phyloP scores from a whole-genome alignment of 2,329 filamentous ascomycete species.

The Aschersonia sp. region DNA sequence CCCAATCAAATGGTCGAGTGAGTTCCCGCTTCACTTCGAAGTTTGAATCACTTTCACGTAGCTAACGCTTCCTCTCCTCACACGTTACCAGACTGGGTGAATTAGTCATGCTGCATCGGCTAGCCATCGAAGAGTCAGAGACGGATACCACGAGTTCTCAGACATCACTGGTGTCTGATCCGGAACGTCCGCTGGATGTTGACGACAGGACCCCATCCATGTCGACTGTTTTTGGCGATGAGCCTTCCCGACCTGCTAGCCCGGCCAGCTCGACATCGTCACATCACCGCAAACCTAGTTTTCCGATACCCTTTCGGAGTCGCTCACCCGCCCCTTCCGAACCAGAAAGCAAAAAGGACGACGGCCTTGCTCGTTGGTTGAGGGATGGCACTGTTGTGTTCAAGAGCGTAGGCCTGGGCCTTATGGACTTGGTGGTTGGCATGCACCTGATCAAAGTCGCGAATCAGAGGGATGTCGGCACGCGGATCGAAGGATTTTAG shows the following conservation, averaged over 20 bases:
- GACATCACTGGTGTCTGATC: conserved; percentile 5
- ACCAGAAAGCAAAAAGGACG: conserved; percentile 28
- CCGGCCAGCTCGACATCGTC: conserved; percentile 17
- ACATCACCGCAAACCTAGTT: conserved; percentile 16
- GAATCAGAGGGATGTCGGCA: conserved; percentile 37
- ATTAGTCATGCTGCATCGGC: conserved; percentile 45
- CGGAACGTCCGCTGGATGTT: conserved; percentile 15
- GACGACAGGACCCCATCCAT: conserved; percentile 20
- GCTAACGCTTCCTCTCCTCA: too few relatives aligned
- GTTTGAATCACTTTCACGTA: too few relatives aligned
- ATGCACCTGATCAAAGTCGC: conserved; percentile 42
- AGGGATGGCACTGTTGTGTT: conserved; percentile 51
- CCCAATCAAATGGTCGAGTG: conserved; percentile 69
- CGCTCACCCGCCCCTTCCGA: conserved; percentile 13
- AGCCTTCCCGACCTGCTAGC: conserved; percentile 14
- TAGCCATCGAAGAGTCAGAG: conserved; percentile 26
- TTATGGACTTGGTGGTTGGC: conserved; percentile 53
- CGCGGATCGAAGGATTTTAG: conserved; percentile 23
- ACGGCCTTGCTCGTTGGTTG: conserved; percentile 40
- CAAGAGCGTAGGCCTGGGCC: conserved; percentile 50
- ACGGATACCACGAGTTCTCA: conserved; percentile 15
- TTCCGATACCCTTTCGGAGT: conserved; percentile 16
- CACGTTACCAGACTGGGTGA: conserved; percentile 51
- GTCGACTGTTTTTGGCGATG: conserved; percentile 22
- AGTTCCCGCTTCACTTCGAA: conserved; percentile 12